phyloP scores from a whole-genome alignment of 768 basidiomycete genomes.

The Cyclocybe cylindracea region DNA sequence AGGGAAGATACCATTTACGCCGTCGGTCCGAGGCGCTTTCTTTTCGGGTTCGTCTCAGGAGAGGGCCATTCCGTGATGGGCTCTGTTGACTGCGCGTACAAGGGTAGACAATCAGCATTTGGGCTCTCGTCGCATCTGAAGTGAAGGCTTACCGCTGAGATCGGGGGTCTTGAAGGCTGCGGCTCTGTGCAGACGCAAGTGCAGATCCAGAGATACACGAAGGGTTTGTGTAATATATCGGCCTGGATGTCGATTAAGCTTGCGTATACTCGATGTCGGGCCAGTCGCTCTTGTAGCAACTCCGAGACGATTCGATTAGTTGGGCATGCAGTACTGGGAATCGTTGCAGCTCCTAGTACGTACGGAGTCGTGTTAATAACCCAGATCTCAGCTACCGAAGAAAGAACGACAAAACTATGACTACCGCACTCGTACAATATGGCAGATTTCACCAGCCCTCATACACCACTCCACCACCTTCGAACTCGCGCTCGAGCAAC shows the following conservation, averaged over 20 bases:
- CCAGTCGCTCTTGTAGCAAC: slow-evolving; percentile 89
- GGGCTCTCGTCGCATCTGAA: background rate
- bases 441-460: slow-evolving; percentile 99
- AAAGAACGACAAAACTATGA: slow-evolving; percentile 8
- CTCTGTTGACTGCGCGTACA: slow-evolving; percentile 66
- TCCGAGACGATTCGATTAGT: slow-evolving; percentile 97
- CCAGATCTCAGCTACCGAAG: background rate
- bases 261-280: slow-evolving; percentile 95
- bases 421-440: slow-evolving; percentile 91
- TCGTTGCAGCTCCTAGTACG: slow-evolving; percentile 82
- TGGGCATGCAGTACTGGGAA: slow-evolving; percentile 94
- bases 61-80: slow-evolving; percentile 51
- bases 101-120: slow-evolving; percentile 10
- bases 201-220: slow-evolving; percentile 86
- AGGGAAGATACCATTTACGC: slow-evolving; percentile 53
- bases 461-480: slow-evolving; percentile 97
- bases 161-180: slow-evolving; percentile 42
- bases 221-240: slow-evolving; percentile 98
- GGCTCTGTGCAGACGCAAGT: slow-evolving; percentile 51
- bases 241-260: slow-evolving; percentile 97
- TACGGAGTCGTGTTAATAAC: background rate
- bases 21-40: slow-evolving; percentile 64
- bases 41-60: slow-evolving; percentile 59
- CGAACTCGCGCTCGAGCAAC: slow-evolving; percentile 88
- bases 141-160: slow-evolving; percentile 52